phyloP scores from a whole-genome alignment of 2,329 filamentous ascomycete species.

The Cytospora leucostoma region DNA sequence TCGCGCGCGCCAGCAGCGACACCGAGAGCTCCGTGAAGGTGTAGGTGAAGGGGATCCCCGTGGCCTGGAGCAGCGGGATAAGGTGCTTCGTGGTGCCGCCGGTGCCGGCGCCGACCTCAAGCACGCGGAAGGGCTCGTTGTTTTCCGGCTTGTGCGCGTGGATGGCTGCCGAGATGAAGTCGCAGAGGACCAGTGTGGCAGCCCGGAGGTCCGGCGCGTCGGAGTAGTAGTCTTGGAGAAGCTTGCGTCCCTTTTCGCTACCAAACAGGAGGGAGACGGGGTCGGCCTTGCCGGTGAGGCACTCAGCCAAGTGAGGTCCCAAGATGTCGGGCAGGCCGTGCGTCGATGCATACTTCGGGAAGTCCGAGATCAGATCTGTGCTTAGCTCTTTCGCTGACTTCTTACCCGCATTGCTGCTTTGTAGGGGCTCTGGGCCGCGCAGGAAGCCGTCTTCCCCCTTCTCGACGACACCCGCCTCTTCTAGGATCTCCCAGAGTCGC shows the following conservation, averaged over 20 bases:
- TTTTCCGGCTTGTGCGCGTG: too few relatives aligned
- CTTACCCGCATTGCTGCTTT: not conserved
- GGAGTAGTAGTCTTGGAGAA: conserved; percentile 41
- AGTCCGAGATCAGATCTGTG: not conserved
- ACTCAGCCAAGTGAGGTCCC: conserved; percentile 40
- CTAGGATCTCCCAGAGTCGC: not conserved
- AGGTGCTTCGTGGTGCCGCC: conserved; percentile 43
- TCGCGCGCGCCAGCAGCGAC: conserved; percentile 33
- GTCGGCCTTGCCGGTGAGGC: conserved; percentile 40
- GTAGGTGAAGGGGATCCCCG: conserved; percentile 38
- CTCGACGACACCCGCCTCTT: not conserved
- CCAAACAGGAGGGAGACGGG: conserved; percentile 43
- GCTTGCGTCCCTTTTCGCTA: conserved; percentile 29
- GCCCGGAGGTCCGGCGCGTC: conserved; percentile 33
- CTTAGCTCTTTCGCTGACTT: too few relatives aligned
- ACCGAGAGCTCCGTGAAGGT: conserved; percentile 46
- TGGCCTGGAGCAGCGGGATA: conserved; percentile 31
- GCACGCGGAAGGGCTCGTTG: conserved; percentile 35
- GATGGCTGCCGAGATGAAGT: too few relatives aligned
- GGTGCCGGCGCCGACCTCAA: conserved; percentile 47
- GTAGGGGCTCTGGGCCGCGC: conserved; percentile 23
- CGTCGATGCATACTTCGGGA: conserved; percentile 37
- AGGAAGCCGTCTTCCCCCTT: not conserved
- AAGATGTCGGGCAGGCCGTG: conserved; percentile 37
- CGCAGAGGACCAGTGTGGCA: conserved; percentile 29